Percentiles rank a stretch among this genome's conserved stretches.
phyloP scores from a whole-genome alignment of 805 yeast species.

The Kluyveromyces nonfermentans region DNA sequence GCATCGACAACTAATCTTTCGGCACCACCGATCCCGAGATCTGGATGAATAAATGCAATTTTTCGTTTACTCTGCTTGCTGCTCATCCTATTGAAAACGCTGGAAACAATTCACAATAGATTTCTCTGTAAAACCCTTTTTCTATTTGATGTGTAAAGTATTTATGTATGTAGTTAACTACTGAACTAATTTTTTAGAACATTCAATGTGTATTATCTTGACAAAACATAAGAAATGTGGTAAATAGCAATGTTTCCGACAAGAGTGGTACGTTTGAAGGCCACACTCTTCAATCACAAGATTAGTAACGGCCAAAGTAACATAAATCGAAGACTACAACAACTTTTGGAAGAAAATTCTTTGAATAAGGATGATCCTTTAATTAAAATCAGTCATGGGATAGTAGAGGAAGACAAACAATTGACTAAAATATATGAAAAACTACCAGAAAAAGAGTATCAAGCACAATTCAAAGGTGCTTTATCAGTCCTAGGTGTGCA shows the following conservation, averaged over 20 bases:
- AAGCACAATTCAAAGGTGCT: conserved; percentile 32
- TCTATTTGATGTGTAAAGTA: background rate
- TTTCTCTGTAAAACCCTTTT: background rate
- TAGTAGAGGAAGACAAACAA: conserved; percentile 17
- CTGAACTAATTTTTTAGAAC: no score
- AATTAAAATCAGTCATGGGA: conserved; percentile 12
- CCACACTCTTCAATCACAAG: background rate
- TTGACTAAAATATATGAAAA: conserved; percentile 21
- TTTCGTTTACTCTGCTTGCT: conserved; percentile 26
- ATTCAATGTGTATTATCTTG: no score
- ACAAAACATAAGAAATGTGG: background rate
- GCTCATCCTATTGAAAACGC: background rate
- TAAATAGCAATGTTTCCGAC: conserved; percentile 2
- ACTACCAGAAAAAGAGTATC: conserved; percentile 30
- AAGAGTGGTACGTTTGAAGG: background rate
- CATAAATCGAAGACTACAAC: conserved; percentile 19
- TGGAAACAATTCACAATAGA: background rate
- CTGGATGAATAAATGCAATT: conserved; percentile 90
- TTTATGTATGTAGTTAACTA: background rate
- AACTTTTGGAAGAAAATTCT: conserved; percentile 18
- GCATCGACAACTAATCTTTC: conserved; percentile 95
- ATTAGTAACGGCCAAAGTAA: conserved; percentile 13
- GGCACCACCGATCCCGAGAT: conserved; percentile 96
- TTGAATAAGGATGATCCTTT: conserved; percentile 21
- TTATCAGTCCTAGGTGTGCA: conserved; percentile 38